phyloP scores from a whole-genome alignment of 306 rosid species.

The Prunus dulcis region DNA sequence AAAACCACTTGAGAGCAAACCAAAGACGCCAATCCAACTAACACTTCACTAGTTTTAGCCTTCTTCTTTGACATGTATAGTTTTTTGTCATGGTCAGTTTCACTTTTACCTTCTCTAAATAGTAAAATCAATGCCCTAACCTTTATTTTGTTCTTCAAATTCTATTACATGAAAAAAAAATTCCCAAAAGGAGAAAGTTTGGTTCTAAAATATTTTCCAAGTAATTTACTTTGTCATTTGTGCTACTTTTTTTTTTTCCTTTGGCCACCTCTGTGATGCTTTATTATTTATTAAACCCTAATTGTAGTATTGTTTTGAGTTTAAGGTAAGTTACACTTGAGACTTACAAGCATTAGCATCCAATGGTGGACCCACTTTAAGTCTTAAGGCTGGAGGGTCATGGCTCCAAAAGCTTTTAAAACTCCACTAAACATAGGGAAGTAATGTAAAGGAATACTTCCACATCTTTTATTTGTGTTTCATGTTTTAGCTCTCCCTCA shows the following conservation, averaged over 20 bases:
- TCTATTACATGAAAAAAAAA: not conserved
- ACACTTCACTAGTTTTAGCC: accelerated
- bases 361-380: not conserved
- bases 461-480: not conserved
- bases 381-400: not conserved
- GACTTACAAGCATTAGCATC: not conserved
- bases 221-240: not conserved
- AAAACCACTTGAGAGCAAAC: no score
- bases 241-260: not conserved
- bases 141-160: not conserved
- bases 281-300: not conserved
- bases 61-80: not conserved
- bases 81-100: not conserved
- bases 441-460: not conserved
- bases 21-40: no score
- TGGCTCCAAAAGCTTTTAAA: not conserved
- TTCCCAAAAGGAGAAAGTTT: not conserved
- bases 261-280: not conserved
- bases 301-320: not conserved
- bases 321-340: not conserved
- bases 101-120: not conserved
- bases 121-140: not conserved
- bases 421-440: not conserved
- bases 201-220: not conserved
- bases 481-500: not conserved